These are phyloP conservation scores for Neoboletus subvelutipes DNA, from an alignment of 768 basidiomycete genomes.

Conservation along the genomic window DNA sequence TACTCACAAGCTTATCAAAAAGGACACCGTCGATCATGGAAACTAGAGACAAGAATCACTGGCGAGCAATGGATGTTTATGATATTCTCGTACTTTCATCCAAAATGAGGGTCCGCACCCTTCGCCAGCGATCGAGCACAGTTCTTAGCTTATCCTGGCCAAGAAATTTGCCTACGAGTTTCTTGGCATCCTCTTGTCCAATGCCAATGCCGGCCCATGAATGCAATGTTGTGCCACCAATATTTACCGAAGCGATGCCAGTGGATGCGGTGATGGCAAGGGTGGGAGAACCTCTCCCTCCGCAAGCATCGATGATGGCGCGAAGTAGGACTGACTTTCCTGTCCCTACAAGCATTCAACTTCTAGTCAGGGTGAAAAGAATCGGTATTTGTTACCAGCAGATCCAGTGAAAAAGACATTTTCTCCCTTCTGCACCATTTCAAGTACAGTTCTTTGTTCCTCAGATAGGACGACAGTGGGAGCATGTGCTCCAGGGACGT, in stretches of 20 bases:
- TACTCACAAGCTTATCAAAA: conserved; percentile 75
- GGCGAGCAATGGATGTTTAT: background rate
- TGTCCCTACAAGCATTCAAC: conserved; percentile 47
- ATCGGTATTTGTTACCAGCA: conserved; percentile 46
- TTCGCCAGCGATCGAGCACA: conserved; percentile 61
- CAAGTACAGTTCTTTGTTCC: conserved; percentile 51
- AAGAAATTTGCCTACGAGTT: conserved; percentile 54
- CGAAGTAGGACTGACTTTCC: conserved; percentile 83
- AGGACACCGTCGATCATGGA: conserved; percentile 84
- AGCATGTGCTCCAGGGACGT: background rate
- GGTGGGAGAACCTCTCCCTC: conserved; percentile 32
- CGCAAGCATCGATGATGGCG: conserved; percentile 60
- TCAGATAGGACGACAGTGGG: conserved; percentile 42
- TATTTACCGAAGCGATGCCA: conserved; percentile 79
- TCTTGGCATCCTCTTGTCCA: conserved; percentile 55
- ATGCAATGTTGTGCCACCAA: conserved; percentile 79
- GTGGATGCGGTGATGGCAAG: conserved; percentile 82
- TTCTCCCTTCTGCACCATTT: conserved; percentile 53
- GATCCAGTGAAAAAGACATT: conserved; percentile 88
- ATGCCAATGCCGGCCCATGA: conserved; percentile 82
- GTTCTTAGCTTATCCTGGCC: conserved; percentile 37
- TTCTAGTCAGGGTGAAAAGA: background rate
- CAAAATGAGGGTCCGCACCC: conserved; percentile 66
- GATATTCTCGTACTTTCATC: conserved; percentile 67
- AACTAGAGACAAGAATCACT: conserved; percentile 43